Evolutionary conservation across 163 green algal genomes (phyloP), one percentile per base, ranked within the genome.

Genomic region (Smithsoniella earleae): DNA sequence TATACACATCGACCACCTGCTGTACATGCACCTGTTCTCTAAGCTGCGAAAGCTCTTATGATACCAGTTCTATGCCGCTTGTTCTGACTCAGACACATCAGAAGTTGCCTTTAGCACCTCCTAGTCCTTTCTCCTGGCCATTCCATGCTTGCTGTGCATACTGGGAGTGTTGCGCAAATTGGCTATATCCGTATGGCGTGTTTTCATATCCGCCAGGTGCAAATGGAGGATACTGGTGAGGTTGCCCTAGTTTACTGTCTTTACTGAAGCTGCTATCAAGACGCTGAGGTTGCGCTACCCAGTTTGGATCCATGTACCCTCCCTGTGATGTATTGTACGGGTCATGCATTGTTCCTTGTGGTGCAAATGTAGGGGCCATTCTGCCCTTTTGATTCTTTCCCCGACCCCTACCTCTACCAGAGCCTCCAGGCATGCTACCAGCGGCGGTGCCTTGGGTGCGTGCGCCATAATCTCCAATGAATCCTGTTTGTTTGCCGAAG

Each of bases 341-440:
- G 25, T 69, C 58, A 22, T 69, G 58, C 58, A 69, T 69, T 8
- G 30, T 31, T 38, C 16, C 25, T 31, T 69, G 58, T n/a, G 27
- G 10, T 4, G 27, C 20, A 34, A 43, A 69, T 5, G 5, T 34
- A 43, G n/a, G 58, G 4, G 58, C 27, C 58, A 69, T 69, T 0
- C 58, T 30, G 58, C n/a, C 58, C 34, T 69, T 69, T 13, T 69
- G 58, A 33, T 34, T 69, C 16, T 69, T 69, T 38, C 58, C 58
- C 8, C 58, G 58, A 6, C 58, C 58, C n/a, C 58, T 5, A 18
- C 58, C 58, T 10, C 58, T 30, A 13, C 58, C 58, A 13, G 30
- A n/a, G n/a, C 58, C 58, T 8, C 58, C 58, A 33, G 58, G 58
- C 58, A 69, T 34, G 1, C 58, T 31, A 20, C 58, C 58, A 36